Evolutionary conservation across 2,329 filamentous ascomycete species (phyloP).

Genomic region (Lachnellula suecica): DNA sequence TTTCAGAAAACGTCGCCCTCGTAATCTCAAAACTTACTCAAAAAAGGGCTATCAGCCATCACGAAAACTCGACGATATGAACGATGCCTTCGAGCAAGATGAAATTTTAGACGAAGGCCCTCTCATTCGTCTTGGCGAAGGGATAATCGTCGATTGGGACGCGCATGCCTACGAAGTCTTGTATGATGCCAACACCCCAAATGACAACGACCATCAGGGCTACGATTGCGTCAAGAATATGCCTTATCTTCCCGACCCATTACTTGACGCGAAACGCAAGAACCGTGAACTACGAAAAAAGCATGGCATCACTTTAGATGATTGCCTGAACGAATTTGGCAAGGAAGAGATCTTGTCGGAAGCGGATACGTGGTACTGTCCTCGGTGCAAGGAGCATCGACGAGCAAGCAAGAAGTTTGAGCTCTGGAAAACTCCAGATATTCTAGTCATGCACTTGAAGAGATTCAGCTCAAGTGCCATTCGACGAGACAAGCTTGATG

Average conservation of each 20-base stretch:
- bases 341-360: slow-evolving; percentile 92
- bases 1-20: slow-evolving; percentile 28
- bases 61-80: slow-evolving; percentile 13
- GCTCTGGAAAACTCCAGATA: slow-evolving; percentile 94
- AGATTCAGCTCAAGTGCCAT: slow-evolving; percentile 84
- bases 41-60: slow-evolving; percentile 34
- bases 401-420: slow-evolving; percentile 95
- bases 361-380: slow-evolving; percentile 97
- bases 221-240: slow-evolving; percentile 53
- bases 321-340: slow-evolving; percentile 92
- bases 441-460: slow-evolving; percentile 92
- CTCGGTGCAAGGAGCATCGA: slow-evolving; percentile 89
- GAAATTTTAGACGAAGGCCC: slow-evolving; percentile 53
- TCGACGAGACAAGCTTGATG: slow-evolving; percentile 88
- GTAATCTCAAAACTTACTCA: slow-evolving; percentile 36
- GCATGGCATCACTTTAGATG: slow-evolving; percentile 78
- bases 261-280: slow-evolving; percentile 62
- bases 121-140: slow-evolving; percentile 78
- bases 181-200: slow-evolving; percentile 50
- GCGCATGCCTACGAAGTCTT: slow-evolving; percentile 67
- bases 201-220: slow-evolving; percentile 57
- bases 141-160: slow-evolving; percentile 84
- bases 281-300: slow-evolving; percentile 65
- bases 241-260: slow-evolving; percentile 54
- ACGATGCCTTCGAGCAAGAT: slow-evolving; percentile 20